Conservation (phyloP, 2,329 filamentous ascomycete genomes). For the Cyphellophora attinorum region DNA sequence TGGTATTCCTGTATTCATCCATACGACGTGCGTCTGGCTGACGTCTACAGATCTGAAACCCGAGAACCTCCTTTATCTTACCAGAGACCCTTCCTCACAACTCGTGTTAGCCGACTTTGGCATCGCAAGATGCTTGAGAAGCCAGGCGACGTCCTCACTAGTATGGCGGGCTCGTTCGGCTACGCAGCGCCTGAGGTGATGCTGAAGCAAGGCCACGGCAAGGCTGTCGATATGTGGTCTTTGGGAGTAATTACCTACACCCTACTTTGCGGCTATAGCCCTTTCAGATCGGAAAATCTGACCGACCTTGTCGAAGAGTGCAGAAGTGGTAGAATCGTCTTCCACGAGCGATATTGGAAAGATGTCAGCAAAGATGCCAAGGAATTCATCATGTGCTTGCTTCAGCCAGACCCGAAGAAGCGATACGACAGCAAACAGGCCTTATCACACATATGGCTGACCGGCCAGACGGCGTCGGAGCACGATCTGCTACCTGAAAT, state of each 20-base stretch:
- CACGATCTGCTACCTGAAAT: constrained; percentile 98
- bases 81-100: constrained; percentile 63
- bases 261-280: constrained; percentile 92
- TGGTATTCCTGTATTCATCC: constrained; percentile 15
- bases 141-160: constrained; percentile 84
- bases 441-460: constrained; percentile 77
- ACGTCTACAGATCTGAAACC: constrained; percentile 74
- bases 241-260: constrained; percentile 98
- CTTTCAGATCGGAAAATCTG: constrained; percentile 90
- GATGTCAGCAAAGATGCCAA: constrained; percentile 94
- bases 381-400: constrained; percentile 75
- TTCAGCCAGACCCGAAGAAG: constrained; percentile 68
- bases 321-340: constrained; percentile 70
- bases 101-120: constrained; percentile 95
- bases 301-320: constrained; percentile 92
- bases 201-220: constrained; percentile 94
- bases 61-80: constrained; percentile 92
- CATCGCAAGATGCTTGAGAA: constrained; percentile 96
- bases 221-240: constrained; percentile 99
- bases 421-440: constrained; percentile 74
- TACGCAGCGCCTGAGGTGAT: constrained; percentile 98
- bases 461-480: constrained; percentile 80
- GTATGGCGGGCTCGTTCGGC: constrained; percentile 97
- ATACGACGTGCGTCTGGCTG: constrained; percentile 5
- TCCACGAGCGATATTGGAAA: constrained; percentile 98